Evolutionary conservation across 345 rosid genomes (phyloP).

Genomic region (Turritis glabra): DNA sequence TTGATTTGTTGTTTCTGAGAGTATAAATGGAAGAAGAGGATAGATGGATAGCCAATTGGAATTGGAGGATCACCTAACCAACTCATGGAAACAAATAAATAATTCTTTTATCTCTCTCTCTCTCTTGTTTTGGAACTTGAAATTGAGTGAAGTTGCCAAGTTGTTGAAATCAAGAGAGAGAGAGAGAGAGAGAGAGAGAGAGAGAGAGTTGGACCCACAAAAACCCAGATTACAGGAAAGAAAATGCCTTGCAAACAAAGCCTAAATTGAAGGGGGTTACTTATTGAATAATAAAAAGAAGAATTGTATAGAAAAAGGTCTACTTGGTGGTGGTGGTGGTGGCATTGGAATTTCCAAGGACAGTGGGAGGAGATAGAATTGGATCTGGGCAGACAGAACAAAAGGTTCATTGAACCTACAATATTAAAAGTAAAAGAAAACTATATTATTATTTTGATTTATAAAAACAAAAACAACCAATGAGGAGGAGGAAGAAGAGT

Average conservation of each 20-base stretch:
- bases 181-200: neutral
- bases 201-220: slow-evolving; percentile 24
- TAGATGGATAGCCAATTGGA: slow-evolving; percentile 31
- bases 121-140: slow-evolving; percentile 21
- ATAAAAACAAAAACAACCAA: slow-evolving; percentile 27
- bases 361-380: slow-evolving; percentile 37
- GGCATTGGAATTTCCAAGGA: slow-evolving; percentile 42
- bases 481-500: slow-evolving; percentile 9
- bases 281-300: neutral
- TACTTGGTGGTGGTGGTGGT: slow-evolving; percentile 33
- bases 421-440: slow-evolving; percentile 1
- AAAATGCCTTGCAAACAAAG: slow-evolving; percentile 20
- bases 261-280: slow-evolving; percentile 18
- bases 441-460: neutral
- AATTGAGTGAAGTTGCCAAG: slow-evolving; percentile 21
- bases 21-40: slow-evolving; percentile 35
- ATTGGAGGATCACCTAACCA: slow-evolving; percentile 31
- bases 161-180: slow-evolving; percentile 29
- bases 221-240: slow-evolving; percentile 16
- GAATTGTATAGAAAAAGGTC: slow-evolving; percentile 11
- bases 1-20: slow-evolving; percentile 31
- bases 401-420: slow-evolving; percentile 36
- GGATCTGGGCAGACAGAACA: slow-evolving; percentile 33
- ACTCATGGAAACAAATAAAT: slow-evolving; percentile 30
- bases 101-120: neutral